phyloP scores from a whole-genome alignment of 2,329 filamentous ascomycete species.

The Colletotrichum sp. region DNA sequence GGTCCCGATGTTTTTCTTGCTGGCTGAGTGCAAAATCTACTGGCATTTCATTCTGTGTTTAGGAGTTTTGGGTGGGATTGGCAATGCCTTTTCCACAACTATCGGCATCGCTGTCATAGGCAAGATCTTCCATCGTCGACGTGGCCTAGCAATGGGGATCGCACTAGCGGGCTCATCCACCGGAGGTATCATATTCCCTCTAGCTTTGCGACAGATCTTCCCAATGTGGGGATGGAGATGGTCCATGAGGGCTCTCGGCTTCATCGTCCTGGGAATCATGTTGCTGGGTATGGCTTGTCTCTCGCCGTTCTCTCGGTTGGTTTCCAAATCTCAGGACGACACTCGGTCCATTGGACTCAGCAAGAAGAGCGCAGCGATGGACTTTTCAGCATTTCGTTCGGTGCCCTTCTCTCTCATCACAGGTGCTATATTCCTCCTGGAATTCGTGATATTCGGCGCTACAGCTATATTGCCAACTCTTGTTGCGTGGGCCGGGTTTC shows the following conservation, averaged over 20 bases:
- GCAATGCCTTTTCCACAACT: slow-evolving; percentile 41
- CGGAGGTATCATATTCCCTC: slow-evolving; percentile 35
- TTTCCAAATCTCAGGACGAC: slow-evolving; percentile 9
- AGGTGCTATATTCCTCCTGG: slow-evolving; percentile 47
- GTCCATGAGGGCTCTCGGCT: slow-evolving; percentile 35
- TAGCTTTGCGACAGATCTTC: slow-evolving; percentile 33
- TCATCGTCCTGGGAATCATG: slow-evolving; percentile 29
- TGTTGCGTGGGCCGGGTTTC: slow-evolving; percentile 37
- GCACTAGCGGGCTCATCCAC: slow-evolving; percentile 23
- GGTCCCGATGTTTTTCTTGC: slow-evolving; percentile 45
- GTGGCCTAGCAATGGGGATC: slow-evolving; percentile 27
- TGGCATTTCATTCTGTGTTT: slow-evolving; percentile 53
- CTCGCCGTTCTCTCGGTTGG: slow-evolving; percentile 31
- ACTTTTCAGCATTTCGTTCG: slow-evolving; percentile 44
- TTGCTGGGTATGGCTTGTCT: slow-evolving; percentile 35
- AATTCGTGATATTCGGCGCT: slow-evolving; percentile 53
- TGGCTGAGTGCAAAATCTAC: slow-evolving; percentile 50
- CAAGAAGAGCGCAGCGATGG: slow-evolving; percentile 33
- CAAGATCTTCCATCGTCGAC: slow-evolving; percentile 29
- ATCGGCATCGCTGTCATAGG: slow-evolving; percentile 36
- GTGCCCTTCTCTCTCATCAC: slow-evolving; percentile 46
- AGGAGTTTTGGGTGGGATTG: slow-evolving; percentile 46
- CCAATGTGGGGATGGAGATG: slow-evolving; percentile 34
- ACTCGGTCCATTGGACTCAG: background rate
- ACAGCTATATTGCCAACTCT: slow-evolving; percentile 52